Evolutionary conservation across 2,329 filamentous ascomycete species (phyloP).

Genomic region (Monilinia laxa): DNA sequence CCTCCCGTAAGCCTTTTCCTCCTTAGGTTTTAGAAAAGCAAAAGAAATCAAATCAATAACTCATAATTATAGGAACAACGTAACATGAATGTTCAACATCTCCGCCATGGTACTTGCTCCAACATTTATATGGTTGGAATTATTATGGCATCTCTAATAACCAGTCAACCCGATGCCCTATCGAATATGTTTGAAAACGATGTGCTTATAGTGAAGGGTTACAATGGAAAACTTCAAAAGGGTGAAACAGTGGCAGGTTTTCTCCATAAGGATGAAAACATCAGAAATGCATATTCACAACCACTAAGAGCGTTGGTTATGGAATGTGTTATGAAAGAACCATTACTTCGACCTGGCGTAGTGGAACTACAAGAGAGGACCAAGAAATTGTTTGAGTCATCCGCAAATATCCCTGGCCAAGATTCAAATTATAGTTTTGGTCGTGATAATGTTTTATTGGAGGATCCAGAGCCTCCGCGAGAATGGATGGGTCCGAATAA

Average conservation of each 20-base stretch:
- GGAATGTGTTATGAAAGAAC: constrained; percentile 7
- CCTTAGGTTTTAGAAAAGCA: background rate
- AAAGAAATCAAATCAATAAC: background rate
- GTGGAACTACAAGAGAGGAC: background rate
- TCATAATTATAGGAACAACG: background rate
- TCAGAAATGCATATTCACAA: too few species aligned
- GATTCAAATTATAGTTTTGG: background rate
- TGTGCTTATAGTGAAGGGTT: too few species aligned
- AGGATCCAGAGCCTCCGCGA: background rate
- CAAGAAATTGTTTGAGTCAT: background rate
- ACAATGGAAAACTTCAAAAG: too few species aligned
- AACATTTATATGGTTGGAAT: constrained; percentile 2
- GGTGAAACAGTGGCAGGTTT: too few species aligned
- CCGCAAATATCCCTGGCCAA: too few species aligned
- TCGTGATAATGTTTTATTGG: background rate
- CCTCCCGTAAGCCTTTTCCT: background rate
- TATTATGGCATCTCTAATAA: too few species aligned
- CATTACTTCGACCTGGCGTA: background rate
- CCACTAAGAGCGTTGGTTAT: too few species aligned
- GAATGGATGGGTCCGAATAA: background rate
- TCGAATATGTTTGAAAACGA: too few species aligned
- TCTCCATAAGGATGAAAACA: too few species aligned
- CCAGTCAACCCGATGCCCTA: too few species aligned
- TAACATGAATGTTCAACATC: background rate
- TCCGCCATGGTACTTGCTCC: constrained; percentile 1